Percentiles rank a stretch among this genome's conserved stretches.
These are phyloP conservation scores for Plasmodium yoelii DNA, from an alignment of 169 alveolate genomes.

Conservation along the genomic window DNA sequence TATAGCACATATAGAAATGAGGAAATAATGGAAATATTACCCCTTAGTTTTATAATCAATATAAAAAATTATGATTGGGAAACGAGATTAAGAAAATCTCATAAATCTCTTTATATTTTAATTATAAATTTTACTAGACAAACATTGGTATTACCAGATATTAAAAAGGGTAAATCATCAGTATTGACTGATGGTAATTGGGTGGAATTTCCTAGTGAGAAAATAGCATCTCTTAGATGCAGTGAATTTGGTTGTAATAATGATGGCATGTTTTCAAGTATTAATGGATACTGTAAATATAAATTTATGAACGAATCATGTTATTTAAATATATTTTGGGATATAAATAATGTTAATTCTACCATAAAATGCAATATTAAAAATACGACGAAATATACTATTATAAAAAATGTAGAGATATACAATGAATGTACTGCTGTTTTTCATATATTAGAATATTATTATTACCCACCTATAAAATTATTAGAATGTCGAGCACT, in stretches of 20 bases:
- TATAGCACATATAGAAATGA: conserved; percentile 41
- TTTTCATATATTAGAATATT: conserved; percentile 86
- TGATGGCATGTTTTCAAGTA: conserved; percentile 85
- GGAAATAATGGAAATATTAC: conserved; percentile 69
- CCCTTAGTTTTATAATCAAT: conserved; percentile 77
- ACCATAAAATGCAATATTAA: conserved; percentile 82
- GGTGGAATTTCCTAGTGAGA: conserved; percentile 89
- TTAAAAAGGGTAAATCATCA: conserved; percentile 70
- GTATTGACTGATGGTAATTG: conserved; percentile 83
- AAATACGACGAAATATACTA: conserved; percentile 79
- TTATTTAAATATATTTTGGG: conserved; percentile 82
- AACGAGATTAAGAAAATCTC: conserved; percentile 84
- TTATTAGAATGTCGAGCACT: conserved; percentile 73
- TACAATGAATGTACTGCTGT: conserved; percentile 86
- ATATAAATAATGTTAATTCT: conserved; percentile 83
- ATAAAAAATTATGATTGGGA: conserved; percentile 84
- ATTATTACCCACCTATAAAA: conserved; percentile 79
- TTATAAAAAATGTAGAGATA: conserved; percentile 84
- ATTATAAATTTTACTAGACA: conserved; percentile 87
- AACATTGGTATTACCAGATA: conserved; percentile 73
- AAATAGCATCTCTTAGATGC: conserved; percentile 85
- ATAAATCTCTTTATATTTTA: conserved; percentile 85
- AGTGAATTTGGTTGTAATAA: conserved; percentile 89
- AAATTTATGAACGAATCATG: conserved; percentile 84
- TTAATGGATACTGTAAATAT: conserved; percentile 82